phyloP scores from a whole-genome alignment of 176 grass and related monocot genomes.

The Aegilops tauschii region DNA sequence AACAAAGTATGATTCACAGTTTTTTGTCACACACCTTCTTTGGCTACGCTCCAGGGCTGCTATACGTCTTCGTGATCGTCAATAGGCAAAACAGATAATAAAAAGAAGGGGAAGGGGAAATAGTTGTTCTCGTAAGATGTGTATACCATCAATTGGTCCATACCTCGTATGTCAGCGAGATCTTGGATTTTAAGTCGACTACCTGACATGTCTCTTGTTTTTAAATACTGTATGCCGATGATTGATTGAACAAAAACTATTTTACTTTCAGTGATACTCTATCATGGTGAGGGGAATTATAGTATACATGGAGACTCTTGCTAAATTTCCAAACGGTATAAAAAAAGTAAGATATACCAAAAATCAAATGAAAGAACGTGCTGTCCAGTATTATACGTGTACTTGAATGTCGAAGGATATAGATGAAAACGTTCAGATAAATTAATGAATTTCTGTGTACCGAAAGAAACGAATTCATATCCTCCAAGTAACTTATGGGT shows the following conservation, averaged over 20 bases:
- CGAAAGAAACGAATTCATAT: neutral
- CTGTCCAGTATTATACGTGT: neutral
- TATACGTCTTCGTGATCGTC: neutral
- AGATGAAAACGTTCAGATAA: neutral
- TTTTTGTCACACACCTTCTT: neutral
- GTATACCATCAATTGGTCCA: neutral
- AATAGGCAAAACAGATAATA: neutral
- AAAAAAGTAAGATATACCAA: neutral
- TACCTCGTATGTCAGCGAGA: neutral
- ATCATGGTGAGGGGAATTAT: neutral
- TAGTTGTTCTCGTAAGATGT: neutral
- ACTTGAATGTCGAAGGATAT: neutral
- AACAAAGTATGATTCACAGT: neutral
- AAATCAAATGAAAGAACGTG: neutral
- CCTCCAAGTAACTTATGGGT: neutral
- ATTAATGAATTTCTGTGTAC: neutral
- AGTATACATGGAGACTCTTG: neutral
- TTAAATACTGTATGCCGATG: neutral
- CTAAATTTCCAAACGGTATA: neutral
- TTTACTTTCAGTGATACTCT: neutral
- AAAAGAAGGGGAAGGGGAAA: neutral
- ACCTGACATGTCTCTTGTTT: neutral
- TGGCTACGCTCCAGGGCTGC: neutral
- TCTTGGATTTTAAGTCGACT: neutral
- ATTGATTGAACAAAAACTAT: neutral